Base-by-base conservation (phyloP, 352 stramenopile genomes). In the Globisporangium echinulatum region DNA sequence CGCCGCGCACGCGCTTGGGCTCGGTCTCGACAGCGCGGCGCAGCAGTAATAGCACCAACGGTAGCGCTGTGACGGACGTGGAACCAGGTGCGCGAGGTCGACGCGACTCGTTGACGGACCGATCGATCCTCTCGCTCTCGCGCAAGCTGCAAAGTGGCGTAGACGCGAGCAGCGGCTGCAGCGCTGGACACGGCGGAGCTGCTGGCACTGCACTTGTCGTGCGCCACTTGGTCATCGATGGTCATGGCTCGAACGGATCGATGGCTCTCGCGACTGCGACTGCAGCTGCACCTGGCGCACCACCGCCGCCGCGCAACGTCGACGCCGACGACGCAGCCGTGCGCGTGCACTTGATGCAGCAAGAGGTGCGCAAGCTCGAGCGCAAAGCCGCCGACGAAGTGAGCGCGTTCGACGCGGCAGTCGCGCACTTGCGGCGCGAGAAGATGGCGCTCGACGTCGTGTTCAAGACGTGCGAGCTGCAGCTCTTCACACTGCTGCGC, bases 381-480 rank as follows among this genome's bases (percentile, higher is more conserved):
- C 69, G 70, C 14, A 92, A 92, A 48, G 81, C 81, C 8, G 66
- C 67, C 14, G 74, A 87, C 9, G 75, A 90, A 42, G 69, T 97
- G 11, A 50, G 59, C 1, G 82, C 82, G 2, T 97, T 97, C 62
- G 90, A 97, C 61, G 83, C 79, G 6, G 87, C 86, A 14, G 70
- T 98, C n/a, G 86, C 86, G n/a, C 74, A 95, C 48, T 76, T 98
- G 19, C 82, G 92, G 4, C 66, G 75, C 15, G 92, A 98, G 58
- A 86, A 92, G 60, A 77, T 96, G 66, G 61, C 72, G 2, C 71
- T 97, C 9, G 83, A 87, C n/a, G 75, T 90, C n/a, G 71, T 87
- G 33, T 90, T 97, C 52, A 96, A 96, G 65, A 77, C 88, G 52
- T 82, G 77, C 13, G 92, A 98, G 66, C 72, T 97, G 17, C 87